Evolutionary conservation across 2,329 filamentous ascomycete species (phyloP).

Genomic region (Aspergillus phoenicis): DNA sequence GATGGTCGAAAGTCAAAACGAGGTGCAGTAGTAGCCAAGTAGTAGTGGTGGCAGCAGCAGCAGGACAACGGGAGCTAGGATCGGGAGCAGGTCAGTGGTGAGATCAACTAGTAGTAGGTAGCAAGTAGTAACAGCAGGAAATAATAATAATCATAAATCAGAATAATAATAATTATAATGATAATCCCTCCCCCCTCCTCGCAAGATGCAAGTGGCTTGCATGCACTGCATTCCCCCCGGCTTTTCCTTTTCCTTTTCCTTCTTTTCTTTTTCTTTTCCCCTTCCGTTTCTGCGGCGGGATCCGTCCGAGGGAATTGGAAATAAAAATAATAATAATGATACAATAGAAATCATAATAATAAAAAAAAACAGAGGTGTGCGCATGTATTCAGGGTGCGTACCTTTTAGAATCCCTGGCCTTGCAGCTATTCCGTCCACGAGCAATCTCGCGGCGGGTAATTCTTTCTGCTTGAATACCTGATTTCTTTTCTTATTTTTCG

Average conservation of each 20-base stretch:
- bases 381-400: no score
- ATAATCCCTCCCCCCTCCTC: no score
- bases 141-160: neutral
- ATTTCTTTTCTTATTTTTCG: no score
- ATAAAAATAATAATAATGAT: no score
- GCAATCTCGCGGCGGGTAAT: no score
- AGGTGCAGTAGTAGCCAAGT: neutral
- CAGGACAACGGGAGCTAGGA: constrained; percentile 4
- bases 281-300: neutral
- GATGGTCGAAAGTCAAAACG: neutral
- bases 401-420: no score
- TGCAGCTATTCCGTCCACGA: no score
- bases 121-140: neutral
- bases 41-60: neutral
- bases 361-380: no score
- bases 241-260: neutral
- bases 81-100: constrained; percentile 5
- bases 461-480: no score
- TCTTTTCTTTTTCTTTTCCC: neutral
- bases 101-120: neutral
- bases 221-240: neutral
- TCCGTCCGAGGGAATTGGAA: neutral
- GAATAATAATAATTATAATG: neutral
- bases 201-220: neutral
- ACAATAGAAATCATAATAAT: no score